Base-by-base conservation (phyloP, 345 rosid genomes). In the Aquilaria sinensis region DNA sequence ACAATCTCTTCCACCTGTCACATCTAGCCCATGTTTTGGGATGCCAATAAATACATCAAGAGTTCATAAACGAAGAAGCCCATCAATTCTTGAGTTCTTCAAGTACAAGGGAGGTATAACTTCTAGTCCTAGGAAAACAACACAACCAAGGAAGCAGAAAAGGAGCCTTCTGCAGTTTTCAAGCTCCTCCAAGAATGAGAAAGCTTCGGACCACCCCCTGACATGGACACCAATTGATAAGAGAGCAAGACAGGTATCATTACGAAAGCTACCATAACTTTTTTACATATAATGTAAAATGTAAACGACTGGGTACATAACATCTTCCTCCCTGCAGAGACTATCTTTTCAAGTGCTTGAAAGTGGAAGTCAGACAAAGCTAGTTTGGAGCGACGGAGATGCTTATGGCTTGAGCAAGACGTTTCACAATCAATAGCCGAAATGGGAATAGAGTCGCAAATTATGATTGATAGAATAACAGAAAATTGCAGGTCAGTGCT, bases 1-100 rank as follows among this genome's bases (percentile, higher is more conserved):
- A 75, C 87, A 78, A 67, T 67, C 82, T 63, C 85, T 77, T 79
- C 87, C 88, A 63, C 49, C 69, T 49, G 75, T 74, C 67, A 47
- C 73, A 65, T 59, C 77, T 77, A 53, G 80, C 65, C 72, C 90
- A 49, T 45, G 50, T 57, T 65, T 64, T 68, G 73, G 64, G 43
- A 51, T 62, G 57, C 66, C 79, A 37, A 70, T 73, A 60, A 80
- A 67, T 76, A 31, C 48, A 57, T 70, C 80, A 43, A 91, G 77
- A 68, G 77, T 14, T 62, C 59, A 54, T 31, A 84, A 81, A 81
- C 80, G 89, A 72, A 86, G 80, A 77, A 86, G 88, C 73, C 85
- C 96, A 31, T 88, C 96, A 1, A 83, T 89, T 65, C 77, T 89
- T 16, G 96, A 95, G 56, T 81, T 80, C 78, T 87, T 87, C 76